These are phyloP conservation scores for Eucalyptus urophylla DNA, from an alignment of 345 rosid genomes.

Conservation along the genomic window DNA sequence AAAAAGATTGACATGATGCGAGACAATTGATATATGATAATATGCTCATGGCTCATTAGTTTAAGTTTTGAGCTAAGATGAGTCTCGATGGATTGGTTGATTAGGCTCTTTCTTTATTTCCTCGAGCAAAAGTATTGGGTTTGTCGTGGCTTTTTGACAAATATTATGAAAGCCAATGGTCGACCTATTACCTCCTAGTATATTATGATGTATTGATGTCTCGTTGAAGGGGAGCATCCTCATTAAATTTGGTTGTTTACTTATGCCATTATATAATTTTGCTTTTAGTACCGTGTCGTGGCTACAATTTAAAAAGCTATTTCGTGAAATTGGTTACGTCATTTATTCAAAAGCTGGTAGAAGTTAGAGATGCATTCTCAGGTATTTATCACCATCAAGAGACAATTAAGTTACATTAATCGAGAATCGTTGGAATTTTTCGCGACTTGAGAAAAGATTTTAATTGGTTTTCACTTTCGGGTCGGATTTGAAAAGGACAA, in stretches of 20 bases:
- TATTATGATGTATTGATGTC: background rate
- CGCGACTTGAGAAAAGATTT: too few species aligned
- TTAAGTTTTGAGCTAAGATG: background rate
- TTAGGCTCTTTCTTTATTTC: background rate
- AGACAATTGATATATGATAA: background rate
- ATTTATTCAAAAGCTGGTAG: background rate
- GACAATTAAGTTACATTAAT: background rate
- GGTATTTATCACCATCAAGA: background rate
- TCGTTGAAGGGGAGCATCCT: background rate
- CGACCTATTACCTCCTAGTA: rapidly evolving
- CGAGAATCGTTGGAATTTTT: background rate
- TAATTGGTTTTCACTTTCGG: background rate
- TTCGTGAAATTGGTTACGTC: rapidly evolving
- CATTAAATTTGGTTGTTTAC: background rate
- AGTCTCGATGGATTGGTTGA: background rate
- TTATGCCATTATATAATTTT: background rate
- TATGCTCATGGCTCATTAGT: rapidly evolving
- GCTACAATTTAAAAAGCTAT: rapidly evolving
- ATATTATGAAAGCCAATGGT: background rate
- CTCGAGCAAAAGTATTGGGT: too few species aligned
- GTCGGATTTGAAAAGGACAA: background rate
- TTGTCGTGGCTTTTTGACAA: too few species aligned
- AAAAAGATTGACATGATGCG: rapidly evolving
- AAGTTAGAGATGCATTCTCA: background rate
- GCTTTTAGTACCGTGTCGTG: rapidly evolving